Percentiles rank a stretch among this genome's conserved stretches.
Conservation (phyloP, 2,329 filamentous ascomycete genomes). For the Trichocomaceae sp. region DNA sequence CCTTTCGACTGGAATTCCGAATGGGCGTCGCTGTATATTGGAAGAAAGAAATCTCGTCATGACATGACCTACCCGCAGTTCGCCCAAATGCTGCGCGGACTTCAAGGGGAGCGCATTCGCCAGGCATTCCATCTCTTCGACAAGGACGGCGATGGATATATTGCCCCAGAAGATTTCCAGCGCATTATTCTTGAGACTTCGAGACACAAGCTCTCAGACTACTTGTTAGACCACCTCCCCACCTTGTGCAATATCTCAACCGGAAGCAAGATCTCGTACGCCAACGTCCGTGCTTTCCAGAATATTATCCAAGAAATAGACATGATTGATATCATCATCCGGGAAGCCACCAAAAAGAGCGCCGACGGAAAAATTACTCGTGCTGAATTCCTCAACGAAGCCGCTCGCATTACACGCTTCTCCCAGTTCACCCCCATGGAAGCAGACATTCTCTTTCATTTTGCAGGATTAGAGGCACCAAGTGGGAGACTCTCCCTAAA, state of each 20-base stretch:
- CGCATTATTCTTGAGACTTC: slow-evolving; percentile 91
- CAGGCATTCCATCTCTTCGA: slow-evolving; percentile 93
- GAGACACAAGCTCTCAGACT: slow-evolving; percentile 93
- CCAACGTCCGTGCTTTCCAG: slow-evolving; percentile 94
- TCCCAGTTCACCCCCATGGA: slow-evolving; percentile 98
- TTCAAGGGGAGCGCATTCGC: slow-evolving; percentile 91
- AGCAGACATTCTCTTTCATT: slow-evolving; percentile 97
- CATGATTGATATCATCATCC: slow-evolving; percentile 85
- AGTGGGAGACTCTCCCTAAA: slow-evolving; percentile 73
- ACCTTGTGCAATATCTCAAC: slow-evolving; percentile 92
- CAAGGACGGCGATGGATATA: slow-evolving; percentile 86
- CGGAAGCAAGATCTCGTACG: slow-evolving; percentile 91
- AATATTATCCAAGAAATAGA: slow-evolving; percentile 99
- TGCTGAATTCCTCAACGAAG: slow-evolving; percentile 90
- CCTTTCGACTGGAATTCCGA: slow-evolving; percentile 97
- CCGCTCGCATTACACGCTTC: slow-evolving; percentile 83
- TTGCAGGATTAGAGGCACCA: slow-evolving; percentile 84
- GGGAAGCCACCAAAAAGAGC: slow-evolving; percentile 77
- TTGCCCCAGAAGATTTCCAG: slow-evolving; percentile 87
- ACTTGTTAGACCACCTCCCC: slow-evolving; percentile 81
- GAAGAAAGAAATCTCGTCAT: slow-evolving; percentile 78
- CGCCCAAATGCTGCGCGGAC: slow-evolving; percentile 91
- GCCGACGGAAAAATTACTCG: slow-evolving; percentile 87
- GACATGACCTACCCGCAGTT: slow-evolving; percentile 94
- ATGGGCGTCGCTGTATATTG: slow-evolving; percentile 93